Base-by-base conservation (phyloP, 371 early-diverging fungal genomes). In the Mucor mucedo region DNA sequence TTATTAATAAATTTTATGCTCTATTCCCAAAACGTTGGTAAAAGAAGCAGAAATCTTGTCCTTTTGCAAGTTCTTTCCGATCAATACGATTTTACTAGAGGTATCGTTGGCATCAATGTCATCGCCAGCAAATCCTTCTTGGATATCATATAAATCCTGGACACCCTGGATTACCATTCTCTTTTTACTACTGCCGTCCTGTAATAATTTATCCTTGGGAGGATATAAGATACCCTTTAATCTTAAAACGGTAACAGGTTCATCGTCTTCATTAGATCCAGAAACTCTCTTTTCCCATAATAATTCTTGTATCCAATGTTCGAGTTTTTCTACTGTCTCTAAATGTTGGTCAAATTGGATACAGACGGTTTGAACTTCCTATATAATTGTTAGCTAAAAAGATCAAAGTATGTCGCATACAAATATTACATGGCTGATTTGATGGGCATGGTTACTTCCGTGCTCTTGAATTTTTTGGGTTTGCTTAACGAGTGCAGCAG, bases 61-160 rank as follows among this genome's bases (percentile, higher is more conserved):
- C 35, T 81, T 69, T 35, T 81, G 70, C 41, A 88, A 55, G 21
- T 78, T 73, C 32, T 79, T 76, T 13, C 93, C 93, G 58, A 93
- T 93, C 42, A 93, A 67, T 7, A 93, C 93, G 40, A 93, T 69
- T 58, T 87, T 86, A 60, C 82, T 88, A 8, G 70, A 65, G 6
- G 60, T 64, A 50, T 66, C 66, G 16, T 64, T 58, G n/a, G 42
- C 60, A 59, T 77, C 72, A 2, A 14, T 52, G 7, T 63, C 79
- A 2, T 83, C 79, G 2, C 84, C 84, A 16, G 75, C 72, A 39
- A 73, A 77, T 6, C 80, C 80, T 61, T 81, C 79, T 62, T 93
- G 92, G 42, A 91, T 85, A 71, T 97, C 96, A 69, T 95, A 97
- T 49, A 95, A 71, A 60, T 96, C 96, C 63, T 94, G 91, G 7